Percentiles rank a stretch among this genome's conserved stretches.
These are phyloP conservation scores for Teunomyces stri DNA, from an alignment of 805 yeast species.

Conservation along the genomic window DNA sequence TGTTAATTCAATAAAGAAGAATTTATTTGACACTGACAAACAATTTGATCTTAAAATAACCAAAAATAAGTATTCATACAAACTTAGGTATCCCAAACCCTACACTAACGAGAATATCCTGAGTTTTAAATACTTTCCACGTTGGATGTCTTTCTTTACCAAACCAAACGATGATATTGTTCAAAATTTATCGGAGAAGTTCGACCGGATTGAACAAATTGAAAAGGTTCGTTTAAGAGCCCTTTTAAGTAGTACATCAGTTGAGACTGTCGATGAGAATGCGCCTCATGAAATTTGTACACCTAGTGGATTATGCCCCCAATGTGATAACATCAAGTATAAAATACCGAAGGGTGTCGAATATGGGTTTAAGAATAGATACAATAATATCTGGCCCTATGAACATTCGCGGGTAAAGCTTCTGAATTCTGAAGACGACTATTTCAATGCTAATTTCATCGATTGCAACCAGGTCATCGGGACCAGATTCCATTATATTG, in stretches of 20 bases:
- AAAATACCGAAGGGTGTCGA: conserved; percentile 44
- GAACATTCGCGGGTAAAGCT: conserved; percentile 46
- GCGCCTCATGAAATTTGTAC: conserved; percentile 27
- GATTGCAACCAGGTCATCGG: conserved; percentile 22
- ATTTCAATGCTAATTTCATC: conserved; percentile 46
- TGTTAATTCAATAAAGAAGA: conserved; percentile 35
- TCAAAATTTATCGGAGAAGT: conserved; percentile 25
- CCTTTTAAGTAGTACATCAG: not conserved
- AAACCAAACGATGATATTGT: conserved; percentile 21
- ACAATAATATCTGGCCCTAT: conserved; percentile 48
- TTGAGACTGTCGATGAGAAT: not conserved
- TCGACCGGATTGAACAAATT: conserved; percentile 35
- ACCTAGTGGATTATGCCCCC: conserved; percentile 42
- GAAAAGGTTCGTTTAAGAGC: conserved; percentile 37
- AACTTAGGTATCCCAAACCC: conserved; percentile 8
- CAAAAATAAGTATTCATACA: conserved; percentile 6
- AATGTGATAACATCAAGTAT: conserved; percentile 39
- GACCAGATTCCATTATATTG: conserved; percentile 32
- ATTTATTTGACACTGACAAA: conserved; percentile 10
- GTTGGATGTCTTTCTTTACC: conserved; percentile 30
- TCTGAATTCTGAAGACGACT: conserved; percentile 31
- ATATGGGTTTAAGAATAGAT: conserved; percentile 30
- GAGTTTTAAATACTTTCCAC: conserved; percentile 20
- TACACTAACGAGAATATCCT: not conserved
- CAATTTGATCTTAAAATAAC: not conserved